A percentile compares a stretch with the other conserved stretches of the same genome.
Evolutionary conservation across 2,329 filamentous ascomycete genomes (phyloP).

Genomic region (Fusarium sp.): DNA sequence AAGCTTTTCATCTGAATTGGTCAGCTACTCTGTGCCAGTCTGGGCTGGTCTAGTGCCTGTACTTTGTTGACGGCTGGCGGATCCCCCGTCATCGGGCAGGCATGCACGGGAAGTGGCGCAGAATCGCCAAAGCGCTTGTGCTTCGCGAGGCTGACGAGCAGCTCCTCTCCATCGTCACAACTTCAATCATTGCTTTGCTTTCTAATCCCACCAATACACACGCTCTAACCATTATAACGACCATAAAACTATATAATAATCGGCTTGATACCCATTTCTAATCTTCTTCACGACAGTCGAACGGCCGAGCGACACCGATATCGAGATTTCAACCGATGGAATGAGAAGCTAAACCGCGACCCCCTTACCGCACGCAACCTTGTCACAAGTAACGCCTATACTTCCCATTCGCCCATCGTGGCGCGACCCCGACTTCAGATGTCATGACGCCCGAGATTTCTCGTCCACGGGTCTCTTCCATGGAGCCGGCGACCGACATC

Average conservation of each 20-base stretch:
- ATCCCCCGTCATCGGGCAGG: not conserved
- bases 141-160: slow-evolving; percentile 35
- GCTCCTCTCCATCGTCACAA: slow-evolving; percentile 11
- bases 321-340: not conserved
- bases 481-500: slow-evolving; percentile 51
- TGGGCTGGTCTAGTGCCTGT: not conserved
- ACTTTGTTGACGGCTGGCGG: not conserved
- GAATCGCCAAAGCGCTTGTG: slow-evolving; percentile 17
- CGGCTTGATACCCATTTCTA: not conserved
- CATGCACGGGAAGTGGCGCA: slow-evolving; percentile 17
- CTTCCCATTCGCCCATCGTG: slow-evolving; percentile 8
- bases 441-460: slow-evolving; percentile 42
- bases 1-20: not conserved
- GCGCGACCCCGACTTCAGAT: slow-evolving; percentile 35
- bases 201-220: not conserved
- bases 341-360: not conserved
- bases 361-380: slow-evolving; percentile 4
- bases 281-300: not conserved
- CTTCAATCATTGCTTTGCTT: not conserved
- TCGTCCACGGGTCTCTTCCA: slow-evolving; percentile 30
- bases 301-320: not conserved
- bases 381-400: not conserved
- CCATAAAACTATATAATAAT: not conserved
- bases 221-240: not conserved
- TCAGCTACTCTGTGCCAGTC: slow-evolving; percentile 18